Conservation (phyloP, 352 stramenopile species). For the Pythium pectinolyticum region DNA sequence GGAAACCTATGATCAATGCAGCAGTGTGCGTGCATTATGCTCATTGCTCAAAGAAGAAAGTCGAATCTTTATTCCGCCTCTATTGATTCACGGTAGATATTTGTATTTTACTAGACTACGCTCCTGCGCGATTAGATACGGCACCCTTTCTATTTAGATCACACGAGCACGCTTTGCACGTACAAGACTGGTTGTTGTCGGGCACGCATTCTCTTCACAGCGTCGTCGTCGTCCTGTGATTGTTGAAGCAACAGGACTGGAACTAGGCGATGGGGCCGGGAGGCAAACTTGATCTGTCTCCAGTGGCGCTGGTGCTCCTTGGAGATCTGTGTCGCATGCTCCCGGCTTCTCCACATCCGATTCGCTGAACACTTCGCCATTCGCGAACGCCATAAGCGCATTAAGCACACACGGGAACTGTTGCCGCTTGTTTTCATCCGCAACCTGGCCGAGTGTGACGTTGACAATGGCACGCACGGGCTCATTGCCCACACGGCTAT, state of each 20-base stretch:
- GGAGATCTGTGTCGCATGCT: slow-evolving; percentile 3
- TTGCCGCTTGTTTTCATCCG: slow-evolving; percentile 48
- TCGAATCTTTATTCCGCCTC: not conserved
- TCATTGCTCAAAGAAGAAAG: not conserved
- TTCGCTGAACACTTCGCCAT: slow-evolving; percentile 64
- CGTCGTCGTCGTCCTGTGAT: slow-evolving; percentile 19
- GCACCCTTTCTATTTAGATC: not conserved
- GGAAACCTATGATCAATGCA: too few species aligned
- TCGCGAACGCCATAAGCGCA: slow-evolving; percentile 78
- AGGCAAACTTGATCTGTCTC: too few species aligned
- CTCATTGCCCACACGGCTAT: slow-evolving; percentile 50
- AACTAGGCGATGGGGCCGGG: not conserved
- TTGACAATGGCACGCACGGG: slow-evolving; percentile 75
- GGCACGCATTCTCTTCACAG: slow-evolving; percentile 11
- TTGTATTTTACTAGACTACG: not conserved
- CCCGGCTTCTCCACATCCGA: slow-evolving; percentile 43
- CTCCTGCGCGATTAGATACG: slow-evolving; percentile 4
- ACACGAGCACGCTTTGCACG: slow-evolving; percentile 24
- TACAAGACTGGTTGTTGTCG: not conserved
- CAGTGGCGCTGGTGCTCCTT: not conserved
- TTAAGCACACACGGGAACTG: slow-evolving; percentile 83
- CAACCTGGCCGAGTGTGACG: slow-evolving; percentile 75
- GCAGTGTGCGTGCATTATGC: too few species aligned
- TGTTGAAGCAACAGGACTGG: not conserved
- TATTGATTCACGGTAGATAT: not conserved